Percentiles rank a stretch among this genome's conserved stretches.
Evolutionary conservation across 441 rosid genomes (phyloP).

Genomic region (Gossypium davidsonii): DNA sequence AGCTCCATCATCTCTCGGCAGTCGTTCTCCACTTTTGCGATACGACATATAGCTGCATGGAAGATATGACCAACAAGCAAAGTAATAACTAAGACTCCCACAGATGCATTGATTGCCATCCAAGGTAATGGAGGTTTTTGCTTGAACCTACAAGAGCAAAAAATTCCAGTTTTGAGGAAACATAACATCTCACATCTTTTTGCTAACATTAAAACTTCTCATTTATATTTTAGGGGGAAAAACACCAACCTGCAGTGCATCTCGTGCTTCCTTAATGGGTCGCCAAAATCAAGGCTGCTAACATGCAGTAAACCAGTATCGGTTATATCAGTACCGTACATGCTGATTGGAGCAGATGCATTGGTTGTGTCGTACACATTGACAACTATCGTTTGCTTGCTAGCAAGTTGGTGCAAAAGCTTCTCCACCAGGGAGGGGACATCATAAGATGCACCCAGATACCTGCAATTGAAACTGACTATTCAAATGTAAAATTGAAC

Average conservation of each 20-base stretch:
- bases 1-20: slow-evolving; percentile 66
- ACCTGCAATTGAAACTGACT: slow-evolving; percentile 35
- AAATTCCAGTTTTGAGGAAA: slow-evolving; percentile 15
- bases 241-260: slow-evolving; percentile 85
- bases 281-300: slow-evolving; percentile 86
- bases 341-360: slow-evolving; percentile 51
- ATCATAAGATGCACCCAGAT: slow-evolving; percentile 93
- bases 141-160: slow-evolving; percentile 57
- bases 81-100: slow-evolving; percentile 55
- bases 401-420: slow-evolving; percentile 90
- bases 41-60: slow-evolving; percentile 64
- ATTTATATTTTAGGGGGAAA: slow-evolving; percentile 8
- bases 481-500: not conserved
- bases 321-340: slow-evolving; percentile 74
- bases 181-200: slow-evolving; percentile 9
- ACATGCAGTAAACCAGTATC: slow-evolving; percentile 58
- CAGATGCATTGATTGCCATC: slow-evolving; percentile 64
- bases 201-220: not conserved
- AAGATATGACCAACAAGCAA: slow-evolving; percentile 77
- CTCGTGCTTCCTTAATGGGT: slow-evolving; percentile 82
- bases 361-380: slow-evolving; percentile 90
- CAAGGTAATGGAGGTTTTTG: slow-evolving; percentile 72
- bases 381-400: slow-evolving; percentile 85
- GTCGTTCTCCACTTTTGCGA: slow-evolving; percentile 71
- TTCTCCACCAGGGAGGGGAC: slow-evolving; percentile 94